Conservation (phyloP, 2,329 filamentous ascomycete genomes). For the Xylaria sp. region DNA sequence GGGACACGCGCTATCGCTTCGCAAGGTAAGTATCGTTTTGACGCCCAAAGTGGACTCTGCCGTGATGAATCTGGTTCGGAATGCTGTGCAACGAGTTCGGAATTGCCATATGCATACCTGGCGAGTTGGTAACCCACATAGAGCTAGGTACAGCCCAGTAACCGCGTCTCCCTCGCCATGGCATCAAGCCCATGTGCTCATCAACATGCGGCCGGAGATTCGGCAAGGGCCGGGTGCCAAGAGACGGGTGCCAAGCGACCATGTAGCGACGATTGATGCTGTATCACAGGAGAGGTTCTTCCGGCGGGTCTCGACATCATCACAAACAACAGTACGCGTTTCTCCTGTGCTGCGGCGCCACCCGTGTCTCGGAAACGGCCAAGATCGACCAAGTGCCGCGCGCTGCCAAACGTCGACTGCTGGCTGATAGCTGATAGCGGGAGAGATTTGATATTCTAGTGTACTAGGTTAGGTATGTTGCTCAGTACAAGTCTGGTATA, state of each 20-base stretch:
- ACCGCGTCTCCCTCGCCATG: background rate
- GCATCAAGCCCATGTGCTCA: background rate
- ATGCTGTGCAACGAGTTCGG: background rate
- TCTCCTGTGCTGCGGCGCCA: background rate
- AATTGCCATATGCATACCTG: background rate
- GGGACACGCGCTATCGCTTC: background rate
- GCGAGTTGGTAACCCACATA: background rate
- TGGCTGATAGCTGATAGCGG: background rate
- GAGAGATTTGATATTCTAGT: background rate
- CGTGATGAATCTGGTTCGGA: background rate
- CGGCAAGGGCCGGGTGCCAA: background rate
- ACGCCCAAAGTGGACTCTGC: background rate
- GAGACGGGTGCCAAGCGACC: slow-evolving; percentile 8
- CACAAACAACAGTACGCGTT: background rate
- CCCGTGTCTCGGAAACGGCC: slow-evolving; percentile 6
- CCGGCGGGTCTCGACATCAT: slow-evolving; percentile 4
- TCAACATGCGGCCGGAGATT: background rate
- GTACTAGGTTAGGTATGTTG: too few species aligned
- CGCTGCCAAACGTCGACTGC: background rate
- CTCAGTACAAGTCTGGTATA: background rate
- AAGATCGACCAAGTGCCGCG: slow-evolving; percentile 23
- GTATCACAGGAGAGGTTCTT: slow-evolving; percentile 3
- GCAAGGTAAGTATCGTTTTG: slow-evolving; percentile 2
- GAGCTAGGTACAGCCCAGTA: slow-evolving; percentile 1
- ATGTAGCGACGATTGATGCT: slow-evolving; percentile 1